Base-by-base conservation (phyloP, 2,329 filamentous ascomycete genomes). In the Sclerotinia trifoliorum region DNA sequence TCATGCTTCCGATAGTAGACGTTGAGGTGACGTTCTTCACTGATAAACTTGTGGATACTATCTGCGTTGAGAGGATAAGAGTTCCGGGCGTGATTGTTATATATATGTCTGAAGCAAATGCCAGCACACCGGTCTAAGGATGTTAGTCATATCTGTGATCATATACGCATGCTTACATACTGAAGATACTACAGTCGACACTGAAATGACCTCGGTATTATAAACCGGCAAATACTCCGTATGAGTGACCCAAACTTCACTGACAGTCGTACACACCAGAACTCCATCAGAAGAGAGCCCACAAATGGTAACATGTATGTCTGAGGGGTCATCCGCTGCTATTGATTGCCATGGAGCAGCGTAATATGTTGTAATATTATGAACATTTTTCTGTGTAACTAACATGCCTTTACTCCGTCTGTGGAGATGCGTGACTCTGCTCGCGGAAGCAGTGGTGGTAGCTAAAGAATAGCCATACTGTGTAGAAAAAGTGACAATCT, bases 401-500 rank as follows among this genome's bases (percentile, higher is more conserved):
- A 67, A 44, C 11, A 35, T 24, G 2, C 29, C 13, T 44, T 44
- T 52, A 29, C 67, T 26, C 24, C 61, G 60, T 21, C 29, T 62
- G 52, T 51, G 11, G n/a, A 68, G 35, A 13, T 35, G 32, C 24
- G 55, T 42, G 48, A 46, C 24, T 8, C 8, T 44, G 19, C 48
- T 58, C 49, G 29, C n/a, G 55, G 64, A 35, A 46, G 54, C 29
- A 8, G 68, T 70, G 13, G 67, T 64, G 13, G 71, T 74, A 21
- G 66, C 65, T 39, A 76, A 29, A 55, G 70, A 62, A 62, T 72
- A 75, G 49, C 62, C 69, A 32, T 65, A 73, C 5, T 71, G 69
- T 10, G 73, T 73, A 19, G 75, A 75, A 58, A 76, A 76, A 11
- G 73, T 75, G 21, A 75, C 64, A 24, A 66, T 74, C 63, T 74